Evolutionary conservation across 2,329 filamentous ascomycete species (phyloP).

Genomic region (Pseudogymnoascus sp.): DNA sequence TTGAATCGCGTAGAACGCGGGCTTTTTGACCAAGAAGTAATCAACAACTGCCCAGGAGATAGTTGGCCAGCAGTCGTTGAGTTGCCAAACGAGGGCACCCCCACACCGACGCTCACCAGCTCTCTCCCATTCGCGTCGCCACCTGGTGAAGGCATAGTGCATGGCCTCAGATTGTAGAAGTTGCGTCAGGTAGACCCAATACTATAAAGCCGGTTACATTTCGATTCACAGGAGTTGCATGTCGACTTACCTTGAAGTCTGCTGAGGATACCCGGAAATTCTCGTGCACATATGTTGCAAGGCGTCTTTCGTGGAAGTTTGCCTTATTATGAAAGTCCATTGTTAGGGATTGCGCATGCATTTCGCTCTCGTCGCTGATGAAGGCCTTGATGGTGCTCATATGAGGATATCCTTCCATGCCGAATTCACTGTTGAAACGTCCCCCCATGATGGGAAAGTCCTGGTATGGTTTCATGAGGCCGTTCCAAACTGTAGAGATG

Average conservation of each 20-base stretch:
- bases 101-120: conserved; percentile 40
- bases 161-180: conserved; percentile 27
- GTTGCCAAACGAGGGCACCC: conserved; percentile 61
- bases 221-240: neutral
- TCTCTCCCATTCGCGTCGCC: conserved; percentile 23
- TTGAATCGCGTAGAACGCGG: conserved; percentile 46
- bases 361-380: conserved; percentile 39
- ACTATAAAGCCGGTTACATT: neutral
- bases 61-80: conserved; percentile 65
- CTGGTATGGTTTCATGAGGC: conserved; percentile 47
- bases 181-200: conserved; percentile 26
- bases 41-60: conserved; percentile 61
- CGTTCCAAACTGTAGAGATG: conserved; percentile 41
- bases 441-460: conserved; percentile 41
- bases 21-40: conserved; percentile 46
- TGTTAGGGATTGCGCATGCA: conserved; percentile 46
- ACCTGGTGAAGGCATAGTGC: conserved; percentile 26
- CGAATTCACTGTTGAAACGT: conserved; percentile 49
- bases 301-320: conserved; percentile 45
- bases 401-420: conserved; percentile 46
- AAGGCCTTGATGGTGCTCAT: conserved; percentile 42
- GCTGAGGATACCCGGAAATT: conserved; percentile 26
- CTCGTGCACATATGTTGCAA: conserved; percentile 32
- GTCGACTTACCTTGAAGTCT: conserved; percentile 13
- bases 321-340: conserved; percentile 51